Evolutionary conservation across 208 protist species (phyloP).

Genomic region (Crithidia brevicula): DNA sequence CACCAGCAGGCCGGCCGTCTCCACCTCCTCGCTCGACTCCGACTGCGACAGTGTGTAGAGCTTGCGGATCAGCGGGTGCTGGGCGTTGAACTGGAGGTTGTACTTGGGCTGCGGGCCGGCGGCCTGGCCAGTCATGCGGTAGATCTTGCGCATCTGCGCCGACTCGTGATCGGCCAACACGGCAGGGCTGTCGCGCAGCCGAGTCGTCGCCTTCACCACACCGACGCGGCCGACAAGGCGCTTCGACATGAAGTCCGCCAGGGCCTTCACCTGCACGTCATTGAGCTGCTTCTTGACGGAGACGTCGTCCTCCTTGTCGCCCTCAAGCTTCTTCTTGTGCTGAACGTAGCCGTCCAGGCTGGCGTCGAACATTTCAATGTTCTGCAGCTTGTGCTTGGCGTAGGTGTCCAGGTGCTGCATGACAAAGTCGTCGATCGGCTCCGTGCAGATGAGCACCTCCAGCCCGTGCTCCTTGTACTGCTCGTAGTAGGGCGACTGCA

Average conservation of each 20-base stretch:
- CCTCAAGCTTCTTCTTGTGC: slow-evolving; percentile 87
- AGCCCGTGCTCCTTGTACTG: slow-evolving; percentile 95
- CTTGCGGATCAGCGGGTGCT: slow-evolving; percentile 92
- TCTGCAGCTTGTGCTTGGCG: slow-evolving; percentile 94
- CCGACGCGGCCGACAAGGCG: slow-evolving; percentile 86
- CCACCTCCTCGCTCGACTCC: slow-evolving; percentile 67
- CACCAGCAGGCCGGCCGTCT: slow-evolving; percentile 83
- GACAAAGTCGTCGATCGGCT: slow-evolving; percentile 96
- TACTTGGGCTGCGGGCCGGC: slow-evolving; percentile 90
- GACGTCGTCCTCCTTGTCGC: slow-evolving; percentile 82
- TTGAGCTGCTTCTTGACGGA: slow-evolving; percentile 87
- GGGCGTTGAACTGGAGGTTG: slow-evolving; percentile 93
- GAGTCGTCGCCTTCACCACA: slow-evolving; percentile 83
- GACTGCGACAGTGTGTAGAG: slow-evolving; percentile 89
- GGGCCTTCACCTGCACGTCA: slow-evolving; percentile 83
- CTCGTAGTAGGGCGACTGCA: slow-evolving; percentile 96
- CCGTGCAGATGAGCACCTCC: slow-evolving; percentile 95
- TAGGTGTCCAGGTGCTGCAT: slow-evolving; percentile 95
- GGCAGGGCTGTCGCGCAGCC: slow-evolving; percentile 89
- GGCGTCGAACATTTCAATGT: slow-evolving; percentile 93
- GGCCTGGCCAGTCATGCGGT: slow-evolving; percentile 85
- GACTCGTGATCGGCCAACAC: slow-evolving; percentile 93
- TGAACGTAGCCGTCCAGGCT: slow-evolving; percentile 89
- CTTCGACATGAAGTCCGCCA: slow-evolving; percentile 90
- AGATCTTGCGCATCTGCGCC: slow-evolving; percentile 92